Conservation (phyloP, 345 rosid species). For the Ceriops zippeliana region DNA sequence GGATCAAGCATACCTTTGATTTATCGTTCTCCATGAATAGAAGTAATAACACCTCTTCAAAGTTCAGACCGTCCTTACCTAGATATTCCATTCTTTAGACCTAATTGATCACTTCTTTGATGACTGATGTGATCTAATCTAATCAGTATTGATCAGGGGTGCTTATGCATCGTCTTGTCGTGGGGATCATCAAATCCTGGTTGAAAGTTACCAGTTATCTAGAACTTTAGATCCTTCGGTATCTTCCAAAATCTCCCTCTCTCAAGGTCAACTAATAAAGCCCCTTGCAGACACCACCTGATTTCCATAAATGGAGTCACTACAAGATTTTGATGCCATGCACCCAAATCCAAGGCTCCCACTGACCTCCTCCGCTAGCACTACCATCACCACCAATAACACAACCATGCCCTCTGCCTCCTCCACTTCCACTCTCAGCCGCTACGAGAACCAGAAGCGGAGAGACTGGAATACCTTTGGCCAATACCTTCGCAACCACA, state of each 20-base stretch:
- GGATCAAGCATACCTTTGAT: slow-evolving; percentile 17
- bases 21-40: slow-evolving; percentile 11
- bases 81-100: too few species aligned
- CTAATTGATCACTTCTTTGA: too few species aligned
- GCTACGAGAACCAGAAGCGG: slow-evolving; percentile 95
- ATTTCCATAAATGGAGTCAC: slow-evolving; percentile 41
- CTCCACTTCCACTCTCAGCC: slow-evolving; percentile 56
- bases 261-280: too few species aligned
- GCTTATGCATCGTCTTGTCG: too few species aligned
- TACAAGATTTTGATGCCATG: slow-evolving; percentile 41
- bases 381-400: slow-evolving; percentile 2
- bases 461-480: slow-evolving; percentile 97
- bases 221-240: slow-evolving; percentile 6
- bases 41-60: too few species aligned
- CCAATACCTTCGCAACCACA: slow-evolving; percentile 85
- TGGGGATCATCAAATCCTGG: slow-evolving; percentile 18
- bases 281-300: neutral
- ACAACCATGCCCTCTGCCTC: slow-evolving; percentile 20
- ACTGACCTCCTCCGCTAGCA: slow-evolving; percentile 5
- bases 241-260: too few species aligned
- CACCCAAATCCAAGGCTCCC: slow-evolving; percentile 5
- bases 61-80: too few species aligned
- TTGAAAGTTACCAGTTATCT: slow-evolving; percentile 1
- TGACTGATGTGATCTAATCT: too few species aligned
- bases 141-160: too few species aligned